Evolutionary conservation across 176 grass and related monocot genomes (phyloP).

Genomic region (Oryza rufipogon): DNA sequence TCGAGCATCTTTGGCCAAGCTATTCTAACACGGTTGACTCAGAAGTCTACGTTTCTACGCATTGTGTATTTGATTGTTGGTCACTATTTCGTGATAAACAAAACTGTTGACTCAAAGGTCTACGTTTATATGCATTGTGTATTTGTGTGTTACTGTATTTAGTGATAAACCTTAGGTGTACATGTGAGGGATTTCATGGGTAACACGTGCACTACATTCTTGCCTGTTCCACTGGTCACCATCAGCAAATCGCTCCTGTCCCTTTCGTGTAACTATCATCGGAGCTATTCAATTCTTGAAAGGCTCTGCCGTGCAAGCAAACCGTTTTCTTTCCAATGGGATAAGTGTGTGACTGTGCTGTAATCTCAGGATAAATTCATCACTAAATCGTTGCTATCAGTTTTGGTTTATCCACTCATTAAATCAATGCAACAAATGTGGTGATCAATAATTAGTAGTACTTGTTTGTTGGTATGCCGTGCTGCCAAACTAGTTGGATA

Average conservation of each 20-base stretch:
- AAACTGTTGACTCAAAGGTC: not conserved
- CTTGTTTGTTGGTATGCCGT: conserved; percentile 8
- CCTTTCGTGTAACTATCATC: conserved; percentile 31
- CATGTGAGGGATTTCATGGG: not conserved
- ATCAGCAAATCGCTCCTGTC: conserved; percentile 30
- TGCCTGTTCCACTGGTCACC: conserved; percentile 7
- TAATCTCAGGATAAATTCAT: not conserved
- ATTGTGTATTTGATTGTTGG: not conserved
- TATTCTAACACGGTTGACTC: not conserved
- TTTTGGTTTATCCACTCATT: not conserved
- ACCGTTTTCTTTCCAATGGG: conserved; percentile 11
- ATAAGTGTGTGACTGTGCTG: conserved; percentile 16
- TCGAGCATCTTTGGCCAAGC: not conserved
- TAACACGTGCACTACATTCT: conserved; percentile 26
- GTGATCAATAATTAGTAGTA: not conserved
- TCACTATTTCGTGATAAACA: not conserved
- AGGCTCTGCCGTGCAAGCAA: conserved; percentile 59
- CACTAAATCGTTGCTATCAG: conserved; percentile 7
- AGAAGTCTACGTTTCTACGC: not conserved
- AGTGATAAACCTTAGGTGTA: not conserved
- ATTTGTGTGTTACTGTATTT: not conserved
- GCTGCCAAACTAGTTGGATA: conserved; percentile 46
- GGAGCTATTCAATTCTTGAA: conserved; percentile 7
- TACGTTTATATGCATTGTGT: not conserved
- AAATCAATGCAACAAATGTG: conserved; percentile 1